Base-by-base conservation (phyloP, 805 yeast species). In the Ogataea nakhonphanomensis region DNA sequence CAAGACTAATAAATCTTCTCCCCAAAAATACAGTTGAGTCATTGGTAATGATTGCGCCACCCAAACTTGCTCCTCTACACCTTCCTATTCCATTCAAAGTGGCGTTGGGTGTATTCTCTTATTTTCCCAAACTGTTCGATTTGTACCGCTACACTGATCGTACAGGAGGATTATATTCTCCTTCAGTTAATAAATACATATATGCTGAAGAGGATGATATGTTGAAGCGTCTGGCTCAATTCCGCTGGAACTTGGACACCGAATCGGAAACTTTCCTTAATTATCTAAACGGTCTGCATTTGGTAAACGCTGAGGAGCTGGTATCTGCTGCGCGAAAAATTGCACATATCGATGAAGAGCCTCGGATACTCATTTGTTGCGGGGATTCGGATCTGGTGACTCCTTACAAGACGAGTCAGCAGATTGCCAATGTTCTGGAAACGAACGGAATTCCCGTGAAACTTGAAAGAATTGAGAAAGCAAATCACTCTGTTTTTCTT, bases 241-340 rank as follows among this genome's bases (percentile, higher is more conserved):
- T 84, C 28, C 62, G 87, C 34, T 80, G 86, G 82, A 84, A 85
- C 56, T 53, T 83, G 45, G 87, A 81, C 57, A 73, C 81, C 11
- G 67, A 74, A 35, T 71, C 88, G 0, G 45, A 49, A 7, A 64
- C 76, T 2, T 72, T 84, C 57, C 60, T 84, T 39, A 66, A 69
- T 38, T 79, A 82, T 46, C 65, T 75, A 1, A 45, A 58, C 25
- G 81, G 82, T 2, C 74, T 80, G 44, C 44, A 55, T n/a, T 62
- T 69, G 14, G 69, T 75, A 10, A 62, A 62, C 5, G 49, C 49
- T 12, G 53, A 63, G 7, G 83, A 79, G 32, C 66, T 84, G 50
- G 33, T 66, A 1, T 41, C 48, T 1, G 71, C 75, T 0, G 58
- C 67, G 7, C 49, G 58, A 8, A 64, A 62, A 39, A 62, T 69